Base-by-base conservation (phyloP, 495 filamentous ascomycete species). In the Aspergillus mulundensis region DNA sequence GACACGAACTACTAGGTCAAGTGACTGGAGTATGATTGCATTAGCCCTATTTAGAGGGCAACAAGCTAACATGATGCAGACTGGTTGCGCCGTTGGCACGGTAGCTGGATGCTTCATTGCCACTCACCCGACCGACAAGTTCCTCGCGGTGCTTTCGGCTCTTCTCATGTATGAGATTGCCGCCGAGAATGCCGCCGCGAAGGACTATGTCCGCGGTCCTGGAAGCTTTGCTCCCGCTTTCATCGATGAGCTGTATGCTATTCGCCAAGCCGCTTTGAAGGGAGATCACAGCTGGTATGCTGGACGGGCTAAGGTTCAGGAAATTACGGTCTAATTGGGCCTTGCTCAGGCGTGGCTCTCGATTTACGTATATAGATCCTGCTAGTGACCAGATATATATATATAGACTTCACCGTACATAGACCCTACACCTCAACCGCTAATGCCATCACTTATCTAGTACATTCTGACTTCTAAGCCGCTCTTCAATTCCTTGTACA, bases 221-320 rank as follows among this genome's bases (percentile, higher is more conserved):
- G 92, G 92, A 1, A 93, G 88, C 15, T 97, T 97, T 73, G 81
- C 95, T 8, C 87, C 90, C 2, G 87, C 87, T 0, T 92, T 95
- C 63, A 72, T 97, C 19, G 92, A 97, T 60, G 87, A 85, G 64
- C 67, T 85, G 45, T 79, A 80, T 63, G 72, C 66, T 12, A 80
- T 84, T 49, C 72, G 78, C 48, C 69, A 69, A 34, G 77, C 73
- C 18, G 78, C 80, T 2, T 64, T 67, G 11, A 64, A 70, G 42
- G 77, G 75, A 0, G 73, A 84, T 38, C 28, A 74, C n/a, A 62
- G 58, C 12, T 87, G 84, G 85, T 67, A 86, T 59, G 53, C 25
- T 8, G 67, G 71, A 18, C 74, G 72, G 19, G 84, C 81, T 1
- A 85, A 81, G 68, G 68, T 90, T 38, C 69, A 74, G 21, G 64